These are phyloP conservation scores for Suillus decipiens DNA, from an alignment of 768 basidiomycete species.

Conservation along the genomic window DNA sequence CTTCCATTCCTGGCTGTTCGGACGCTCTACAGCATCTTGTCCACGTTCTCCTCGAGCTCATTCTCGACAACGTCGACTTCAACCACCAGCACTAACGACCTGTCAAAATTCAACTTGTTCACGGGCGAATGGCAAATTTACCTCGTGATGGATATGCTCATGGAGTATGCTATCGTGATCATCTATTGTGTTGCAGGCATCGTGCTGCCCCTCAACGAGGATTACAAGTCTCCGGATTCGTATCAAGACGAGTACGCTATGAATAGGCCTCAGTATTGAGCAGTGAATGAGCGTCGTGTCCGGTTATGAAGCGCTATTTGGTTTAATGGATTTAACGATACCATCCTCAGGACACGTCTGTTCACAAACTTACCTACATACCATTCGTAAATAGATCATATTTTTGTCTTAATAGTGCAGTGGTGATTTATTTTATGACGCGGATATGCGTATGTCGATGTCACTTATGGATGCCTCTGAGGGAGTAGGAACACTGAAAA, in stretches of 20 bases:
- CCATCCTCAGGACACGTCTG: neutral
- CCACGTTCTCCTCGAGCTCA: conserved; percentile 50
- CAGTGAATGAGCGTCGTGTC: neutral
- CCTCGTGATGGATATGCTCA: conserved; percentile 53
- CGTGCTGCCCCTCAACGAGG: conserved; percentile 21
- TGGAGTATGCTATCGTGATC: conserved; percentile 51
- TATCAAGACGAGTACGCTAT: conserved; percentile 6
- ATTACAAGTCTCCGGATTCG: conserved; percentile 19
- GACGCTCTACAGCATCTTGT: conserved; percentile 46
- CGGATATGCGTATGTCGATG: neutral
- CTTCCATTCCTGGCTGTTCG: conserved; percentile 60
- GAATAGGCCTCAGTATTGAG: conserved; percentile 35
- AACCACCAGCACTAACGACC: conserved; percentile 20
- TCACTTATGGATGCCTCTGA: neutral
- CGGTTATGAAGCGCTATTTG: neutral
- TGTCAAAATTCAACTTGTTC: conserved; percentile 53
- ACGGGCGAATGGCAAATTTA: conserved; percentile 55
- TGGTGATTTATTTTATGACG: neutral
- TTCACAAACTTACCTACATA: neutral
- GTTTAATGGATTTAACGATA: neutral
- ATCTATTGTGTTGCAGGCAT: conserved; percentile 37
- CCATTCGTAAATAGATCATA: neutral
- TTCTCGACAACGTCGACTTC: conserved; percentile 35
- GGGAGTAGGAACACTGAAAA: neutral
- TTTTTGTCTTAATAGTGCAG: neutral